phyloP scores from a whole-genome alignment of 164 flowering plant genomes.

The Akebia trifoliata region DNA sequence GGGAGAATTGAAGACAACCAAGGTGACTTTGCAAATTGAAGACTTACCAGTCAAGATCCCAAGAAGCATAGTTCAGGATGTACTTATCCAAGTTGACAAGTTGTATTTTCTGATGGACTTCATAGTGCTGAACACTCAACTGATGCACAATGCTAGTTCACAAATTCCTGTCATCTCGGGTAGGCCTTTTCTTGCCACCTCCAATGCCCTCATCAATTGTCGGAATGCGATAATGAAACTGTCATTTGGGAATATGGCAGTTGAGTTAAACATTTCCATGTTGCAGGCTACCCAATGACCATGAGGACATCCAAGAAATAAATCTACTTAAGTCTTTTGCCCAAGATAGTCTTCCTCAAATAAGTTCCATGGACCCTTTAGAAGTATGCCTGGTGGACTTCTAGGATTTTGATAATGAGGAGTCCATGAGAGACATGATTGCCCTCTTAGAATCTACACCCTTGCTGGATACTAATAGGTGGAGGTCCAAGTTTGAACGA shows the following conservation, averaged over 20 bases:
- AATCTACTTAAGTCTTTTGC: too few species aligned
- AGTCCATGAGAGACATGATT: too few species aligned
- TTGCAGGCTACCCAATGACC: not conserved
- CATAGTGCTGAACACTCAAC: not conserved
- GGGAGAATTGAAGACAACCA: slow-evolving; percentile 1
- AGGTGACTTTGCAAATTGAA: not conserved
- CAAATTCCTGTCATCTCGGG: not conserved
- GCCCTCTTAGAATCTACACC: too few species aligned
- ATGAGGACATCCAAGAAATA: not conserved
- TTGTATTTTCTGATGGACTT: not conserved
- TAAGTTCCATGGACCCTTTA: not conserved
- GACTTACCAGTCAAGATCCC: not conserved
- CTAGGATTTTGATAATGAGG: too few species aligned
- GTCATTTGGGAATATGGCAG: not conserved
- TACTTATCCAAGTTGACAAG: slow-evolving; percentile 2
- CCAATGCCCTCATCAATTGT: not conserved
- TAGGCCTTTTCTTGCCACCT: not conserved
- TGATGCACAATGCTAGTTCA: too few species aligned
- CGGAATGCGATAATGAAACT: not conserved
- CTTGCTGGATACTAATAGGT: not conserved
- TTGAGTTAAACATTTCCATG: not conserved
- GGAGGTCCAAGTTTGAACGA: not conserved
- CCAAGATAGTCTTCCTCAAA: not conserved
- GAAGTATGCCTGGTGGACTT: too few species aligned
- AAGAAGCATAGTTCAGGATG: slow-evolving; percentile 5